A percentile compares a stretch with the other conserved stretches of the same genome.
Conservation (phyloP, 2,329 filamentous ascomycete genomes). For the Penicillium sp. region DNA sequence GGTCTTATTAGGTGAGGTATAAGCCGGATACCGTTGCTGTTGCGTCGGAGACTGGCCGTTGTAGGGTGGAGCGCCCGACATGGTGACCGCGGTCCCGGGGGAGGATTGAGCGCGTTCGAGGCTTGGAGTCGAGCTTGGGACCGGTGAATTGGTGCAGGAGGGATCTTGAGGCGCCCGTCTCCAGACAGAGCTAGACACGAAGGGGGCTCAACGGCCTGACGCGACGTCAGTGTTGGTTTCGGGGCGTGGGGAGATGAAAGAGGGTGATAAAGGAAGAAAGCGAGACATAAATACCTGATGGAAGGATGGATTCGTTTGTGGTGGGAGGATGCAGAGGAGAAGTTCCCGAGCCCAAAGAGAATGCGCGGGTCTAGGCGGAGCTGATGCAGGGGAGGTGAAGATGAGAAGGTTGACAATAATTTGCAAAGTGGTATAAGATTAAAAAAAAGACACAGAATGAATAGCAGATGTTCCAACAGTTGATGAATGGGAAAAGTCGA, state of each 20-base stretch:
- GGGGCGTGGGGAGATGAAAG: constrained; percentile 8
- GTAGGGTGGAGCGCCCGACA: constrained; percentile 49
- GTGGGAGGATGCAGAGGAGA: constrained; percentile 29
- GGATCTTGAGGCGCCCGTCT: constrained; percentile 10
- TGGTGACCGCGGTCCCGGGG: constrained; percentile 37
- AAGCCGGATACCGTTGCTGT: constrained; percentile 43
- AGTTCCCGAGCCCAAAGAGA: constrained; percentile 29
- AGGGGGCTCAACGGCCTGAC: constrained; percentile 23
- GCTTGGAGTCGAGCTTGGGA: constrained; percentile 4
- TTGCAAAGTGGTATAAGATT: too few relatives aligned
- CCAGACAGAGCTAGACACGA: constrained; percentile 15
- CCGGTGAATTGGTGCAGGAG: constrained; percentile 18
- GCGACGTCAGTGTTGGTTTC: constrained; percentile 25
- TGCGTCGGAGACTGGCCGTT: constrained; percentile 49
- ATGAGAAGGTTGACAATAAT: constrained; percentile 1
- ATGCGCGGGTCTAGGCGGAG: constrained; percentile 30
- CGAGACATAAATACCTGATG: constrained; percentile 21
- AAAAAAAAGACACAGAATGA: too few relatives aligned
- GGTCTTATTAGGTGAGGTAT: constrained; percentile 47
- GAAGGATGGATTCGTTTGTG: constrained; percentile 26
- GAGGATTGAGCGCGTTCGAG: constrained; percentile 31
- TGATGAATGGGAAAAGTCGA: too few relatives aligned
- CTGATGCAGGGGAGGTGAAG: constrained; percentile 22
- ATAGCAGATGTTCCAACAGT: too few relatives aligned
- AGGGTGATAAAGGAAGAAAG: constrained; percentile 5